Percentiles rank a stretch among this genome's conserved stretches.
phyloP scores from a whole-genome alignment of 148 eudicot genomes.

The Amaranthus palmeri region DNA sequence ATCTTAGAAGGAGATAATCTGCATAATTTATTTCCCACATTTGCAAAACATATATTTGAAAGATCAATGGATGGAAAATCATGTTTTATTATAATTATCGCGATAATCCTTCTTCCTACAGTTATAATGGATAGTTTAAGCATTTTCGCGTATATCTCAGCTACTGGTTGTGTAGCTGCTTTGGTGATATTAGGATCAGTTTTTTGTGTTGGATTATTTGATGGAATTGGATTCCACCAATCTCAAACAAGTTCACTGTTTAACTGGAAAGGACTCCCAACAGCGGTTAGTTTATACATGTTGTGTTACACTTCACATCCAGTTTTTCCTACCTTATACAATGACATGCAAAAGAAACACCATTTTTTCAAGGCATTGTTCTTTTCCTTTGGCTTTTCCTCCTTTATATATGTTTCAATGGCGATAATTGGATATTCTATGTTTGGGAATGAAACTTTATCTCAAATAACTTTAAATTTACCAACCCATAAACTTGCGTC shows the following conservation, averaged over 20 bases:
- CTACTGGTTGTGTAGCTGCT: conserved; percentile 27
- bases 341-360: conserved; percentile 48
- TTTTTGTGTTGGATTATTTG: conserved; percentile 41
- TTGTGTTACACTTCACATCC: conserved; percentile 68
- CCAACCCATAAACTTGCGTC: too few species aligned
- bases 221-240: conserved; percentile 46
- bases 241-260: conserved; percentile 25
- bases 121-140: neutral
- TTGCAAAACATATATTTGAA: neutral
- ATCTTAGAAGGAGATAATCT: conserved; percentile 2
- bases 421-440: conserved; percentile 14
- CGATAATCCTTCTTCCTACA: neutral
- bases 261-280: conserved; percentile 44
- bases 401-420: conserved; percentile 5
- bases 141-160: neutral
- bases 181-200: conserved; percentile 34
- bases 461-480: conserved; percentile 1
- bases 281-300: conserved; percentile 45
- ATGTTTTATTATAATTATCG: neutral
- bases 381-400: neutral
- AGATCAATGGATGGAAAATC: neutral
- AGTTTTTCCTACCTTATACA: conserved; percentile 54
- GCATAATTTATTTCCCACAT: neutral
- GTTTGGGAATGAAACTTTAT: neutral
- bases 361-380: conserved; percentile 33